These are phyloP conservation scores for Pleurotus pulmonarius DNA, from an alignment of 768 basidiomycete species.

Conservation along the genomic window DNA sequence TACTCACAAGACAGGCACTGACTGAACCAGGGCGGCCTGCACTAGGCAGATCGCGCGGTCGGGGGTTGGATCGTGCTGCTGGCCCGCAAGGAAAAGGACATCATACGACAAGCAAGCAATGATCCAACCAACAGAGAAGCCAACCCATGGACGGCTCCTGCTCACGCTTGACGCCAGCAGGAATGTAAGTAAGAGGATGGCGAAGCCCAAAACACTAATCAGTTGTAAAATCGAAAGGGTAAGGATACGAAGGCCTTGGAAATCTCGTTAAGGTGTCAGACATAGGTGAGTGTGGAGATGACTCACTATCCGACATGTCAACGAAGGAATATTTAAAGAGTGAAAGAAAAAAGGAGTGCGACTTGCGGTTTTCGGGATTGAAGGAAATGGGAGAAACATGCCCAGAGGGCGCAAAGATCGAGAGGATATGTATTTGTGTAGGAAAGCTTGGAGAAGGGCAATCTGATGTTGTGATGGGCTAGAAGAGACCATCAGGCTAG, in stretches of 20 bases:
- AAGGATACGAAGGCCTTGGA: not conserved
- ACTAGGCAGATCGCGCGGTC: not conserved
- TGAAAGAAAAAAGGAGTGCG: too few relatives aligned
- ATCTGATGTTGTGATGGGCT: too few relatives aligned
- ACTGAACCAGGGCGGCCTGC: not conserved
- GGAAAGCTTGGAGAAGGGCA: too few relatives aligned
- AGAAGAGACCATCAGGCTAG: too few relatives aligned
- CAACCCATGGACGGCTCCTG: not conserved
- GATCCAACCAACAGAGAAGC: conserved; percentile 2
- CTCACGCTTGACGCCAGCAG: not conserved
- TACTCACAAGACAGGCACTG: not conserved
- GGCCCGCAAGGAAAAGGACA: not conserved
- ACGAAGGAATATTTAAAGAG: too few relatives aligned
- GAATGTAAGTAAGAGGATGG: not conserved
- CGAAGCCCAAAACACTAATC: not conserved
- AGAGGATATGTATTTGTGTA: too few relatives aligned
- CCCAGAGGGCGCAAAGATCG: too few relatives aligned
- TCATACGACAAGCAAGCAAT: not conserved
- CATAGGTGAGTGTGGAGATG: too few relatives aligned
- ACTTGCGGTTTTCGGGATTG: too few relatives aligned
- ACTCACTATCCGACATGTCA: too few relatives aligned
- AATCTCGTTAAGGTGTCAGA: too few relatives aligned
- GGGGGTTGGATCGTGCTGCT: not conserved
- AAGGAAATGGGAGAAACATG: too few relatives aligned
- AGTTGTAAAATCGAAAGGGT: not conserved